A percentile compares a stretch with the other conserved stretches of the same genome.
phyloP scores from a whole-genome alignment of 2,329 filamentous ascomycete genomes.

The Aureobasidium musti region DNA sequence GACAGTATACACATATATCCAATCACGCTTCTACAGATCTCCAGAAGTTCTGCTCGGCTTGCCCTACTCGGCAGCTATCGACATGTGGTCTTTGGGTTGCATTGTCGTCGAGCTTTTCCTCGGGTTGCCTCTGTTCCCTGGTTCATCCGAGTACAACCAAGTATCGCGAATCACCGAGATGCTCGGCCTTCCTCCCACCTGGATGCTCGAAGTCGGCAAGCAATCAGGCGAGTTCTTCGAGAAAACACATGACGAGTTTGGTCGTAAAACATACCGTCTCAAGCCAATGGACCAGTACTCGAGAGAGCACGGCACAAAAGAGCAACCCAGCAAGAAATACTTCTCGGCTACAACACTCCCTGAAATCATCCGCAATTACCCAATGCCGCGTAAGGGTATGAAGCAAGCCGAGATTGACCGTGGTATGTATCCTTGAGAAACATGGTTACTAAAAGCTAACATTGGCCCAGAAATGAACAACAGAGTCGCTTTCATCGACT shows the following conservation, averaged over 20 bases:
- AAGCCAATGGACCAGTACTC: conserved; percentile 99
- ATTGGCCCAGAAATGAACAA: conserved; percentile 89
- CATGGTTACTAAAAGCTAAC: not conserved
- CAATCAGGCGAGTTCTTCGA: conserved; percentile 98
- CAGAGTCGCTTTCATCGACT: conserved; percentile 95
- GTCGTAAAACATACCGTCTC: conserved; percentile 82
- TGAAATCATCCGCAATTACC: conserved; percentile 96
- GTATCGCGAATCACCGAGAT: conserved; percentile 97
- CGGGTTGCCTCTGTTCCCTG: conserved; percentile 89
- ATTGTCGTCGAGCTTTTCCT: conserved; percentile 98
- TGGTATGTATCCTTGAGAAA: conserved; percentile 60
- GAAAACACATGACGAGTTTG: conserved; percentile 87
- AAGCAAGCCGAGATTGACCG: conserved; percentile 94
- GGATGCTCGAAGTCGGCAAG: conserved; percentile 99
- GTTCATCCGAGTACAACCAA: conserved; percentile 98
- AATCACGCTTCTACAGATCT: conserved; percentile 96
- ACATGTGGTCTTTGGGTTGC: conserved; percentile 99
- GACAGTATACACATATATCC: conserved; percentile 98
- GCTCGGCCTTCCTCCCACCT: conserved; percentile 92
- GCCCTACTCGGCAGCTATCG: conserved; percentile 96
- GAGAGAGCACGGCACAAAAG: conserved; percentile 90
- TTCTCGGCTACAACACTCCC: conserved; percentile 92
- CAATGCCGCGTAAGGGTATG: conserved; percentile 99
- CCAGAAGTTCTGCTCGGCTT: conserved; percentile 94
- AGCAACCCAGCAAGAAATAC: conserved; percentile 99